Evolutionary conservation across 1,139 yeast genomes (phyloP), one percentile per base, ranked within the genome.

Genomic region (Debaryomycetaceae sp.): DNA sequence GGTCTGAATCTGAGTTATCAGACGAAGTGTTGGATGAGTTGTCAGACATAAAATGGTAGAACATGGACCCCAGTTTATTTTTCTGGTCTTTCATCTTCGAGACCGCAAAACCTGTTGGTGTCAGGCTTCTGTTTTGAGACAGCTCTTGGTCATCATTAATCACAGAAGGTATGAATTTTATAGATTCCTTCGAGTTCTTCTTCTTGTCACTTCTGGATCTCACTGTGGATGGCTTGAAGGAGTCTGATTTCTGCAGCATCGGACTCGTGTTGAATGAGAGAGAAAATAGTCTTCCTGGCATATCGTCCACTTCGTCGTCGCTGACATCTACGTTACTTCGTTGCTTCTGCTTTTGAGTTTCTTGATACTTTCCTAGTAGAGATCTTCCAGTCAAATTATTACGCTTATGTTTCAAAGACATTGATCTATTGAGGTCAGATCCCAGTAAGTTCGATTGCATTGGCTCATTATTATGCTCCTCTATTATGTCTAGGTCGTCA

Each of bases 151-250:
- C 45, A 5, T 43, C 43, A 34, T 37, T 9, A 39, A 42, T 38
- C 17, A 54, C 56, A 1, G 69, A 57, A 5, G 70, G 68, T 26
- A 60, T 55, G 42, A 65, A 65, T 46, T 62, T 64, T 39, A 67
- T 47, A 5, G 71, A 61, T 38, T 58, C 57, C 44, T 55, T 22
- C 26, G 26, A 22, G 11, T 8, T 8, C 26, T 22, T 22, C 26
- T 11, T 22, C 26, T 22, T 13, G 34, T 30, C n/a, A 11, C 29
- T 34, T 36, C 33, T 30, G n/a, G 19, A 33, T 36, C 31, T 39
- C 44, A 33, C 39, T 43, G 26, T 42, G 38, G 11, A 37, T 17
- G 44, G 40, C 5, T 45, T 39, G 22, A 47, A 33, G 16, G 16
- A 33, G 35, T 33, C 13, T 37, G 35, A 26, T 22, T 22, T 32